Evolutionary conservation across 202 grass and related monocot species (phyloP).

Genomic region (Setaria italica): DNA sequence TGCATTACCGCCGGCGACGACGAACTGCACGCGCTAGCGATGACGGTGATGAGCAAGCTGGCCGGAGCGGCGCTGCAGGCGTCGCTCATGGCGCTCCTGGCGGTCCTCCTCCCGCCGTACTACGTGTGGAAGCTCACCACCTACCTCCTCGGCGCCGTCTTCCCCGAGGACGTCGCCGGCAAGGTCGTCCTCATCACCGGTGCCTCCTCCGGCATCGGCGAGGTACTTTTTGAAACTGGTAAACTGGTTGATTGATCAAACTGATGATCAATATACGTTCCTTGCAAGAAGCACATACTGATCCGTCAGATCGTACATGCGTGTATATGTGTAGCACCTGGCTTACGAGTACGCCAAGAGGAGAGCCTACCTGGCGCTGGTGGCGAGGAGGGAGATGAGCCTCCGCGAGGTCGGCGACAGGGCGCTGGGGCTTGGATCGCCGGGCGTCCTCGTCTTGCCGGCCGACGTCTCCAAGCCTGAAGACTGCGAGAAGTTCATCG

Average conservation of each 20-base stretch:
- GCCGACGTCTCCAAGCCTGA: conserved; percentile 63
- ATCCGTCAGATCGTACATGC: neutral
- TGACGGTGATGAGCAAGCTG: conserved; percentile 32
- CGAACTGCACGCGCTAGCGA: neutral
- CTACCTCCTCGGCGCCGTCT: conserved; percentile 46
- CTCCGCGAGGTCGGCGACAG: conserved; percentile 57
- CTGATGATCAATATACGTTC: neutral
- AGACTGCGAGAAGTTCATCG: conserved; percentile 54
- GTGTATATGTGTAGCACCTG: conserved; percentile 37
- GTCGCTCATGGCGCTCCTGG: conserved; percentile 41
- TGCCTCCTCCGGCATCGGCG: conserved; percentile 70
- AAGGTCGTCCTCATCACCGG: conserved; percentile 70
- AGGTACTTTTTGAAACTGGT: conserved; percentile 1
- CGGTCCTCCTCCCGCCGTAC: conserved; percentile 51
- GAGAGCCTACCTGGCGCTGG: conserved; percentile 63
- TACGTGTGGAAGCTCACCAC: conserved; percentile 51
- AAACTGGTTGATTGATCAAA: no score
- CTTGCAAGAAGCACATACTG: neutral
- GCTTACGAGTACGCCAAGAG: conserved; percentile 77
- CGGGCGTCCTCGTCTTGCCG: conserved; percentile 65
- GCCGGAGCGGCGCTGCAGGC: conserved; percentile 16
- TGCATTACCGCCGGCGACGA: neutral
- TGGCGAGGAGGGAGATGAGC: conserved; percentile 69
- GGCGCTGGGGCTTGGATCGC: conserved; percentile 57
- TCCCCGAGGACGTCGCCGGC: conserved; percentile 49